Percentiles rank a stretch among this genome's conserved stretches.
These are phyloP conservation scores for Helotiales sp. DNA, from an alignment of 2,329 filamentous ascomycete species.

Conservation along the genomic window DNA sequence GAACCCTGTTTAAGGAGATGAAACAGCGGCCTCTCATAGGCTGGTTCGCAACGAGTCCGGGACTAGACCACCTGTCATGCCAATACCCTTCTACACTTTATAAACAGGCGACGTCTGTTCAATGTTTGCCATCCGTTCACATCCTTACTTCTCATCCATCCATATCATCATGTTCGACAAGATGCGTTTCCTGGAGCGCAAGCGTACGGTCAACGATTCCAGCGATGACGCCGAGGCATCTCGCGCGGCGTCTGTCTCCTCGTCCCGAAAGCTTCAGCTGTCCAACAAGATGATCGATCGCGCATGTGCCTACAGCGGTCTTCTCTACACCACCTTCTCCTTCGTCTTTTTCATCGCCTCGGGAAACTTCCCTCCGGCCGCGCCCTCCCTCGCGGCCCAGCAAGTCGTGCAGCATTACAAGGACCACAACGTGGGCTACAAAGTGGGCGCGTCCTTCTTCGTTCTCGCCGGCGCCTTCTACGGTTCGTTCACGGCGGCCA, in stretches of 20 bases:
- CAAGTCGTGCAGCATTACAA: constrained; percentile 24
- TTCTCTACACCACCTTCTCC: no score
- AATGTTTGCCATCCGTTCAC: background rate
- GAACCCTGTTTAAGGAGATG: no score
- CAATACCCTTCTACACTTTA: background rate
- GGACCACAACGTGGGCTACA: constrained; percentile 17
- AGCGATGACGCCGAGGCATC: background rate
- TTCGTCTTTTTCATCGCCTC: no score
- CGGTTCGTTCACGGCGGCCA: constrained; percentile 23
- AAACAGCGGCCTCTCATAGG: no score
- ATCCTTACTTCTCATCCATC: background rate
- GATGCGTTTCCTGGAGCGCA: background rate
- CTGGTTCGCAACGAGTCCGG: no score
- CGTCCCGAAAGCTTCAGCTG: background rate
- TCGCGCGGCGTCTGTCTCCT: background rate
- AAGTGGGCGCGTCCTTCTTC: constrained; percentile 14
- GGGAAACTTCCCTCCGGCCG: no score
- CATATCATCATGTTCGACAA: background rate
- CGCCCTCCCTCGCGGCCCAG: no score
- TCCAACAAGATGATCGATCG: constrained; percentile 1
- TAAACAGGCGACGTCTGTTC: background rate
- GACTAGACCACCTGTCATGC: background rate
- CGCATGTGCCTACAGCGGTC: constrained; percentile 18
- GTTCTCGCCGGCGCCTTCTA: constrained; percentile 26
- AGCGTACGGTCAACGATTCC: background rate